These are phyloP conservation scores for Bipolaris cookei DNA, from an alignment of 2,329 filamentous ascomycete species.

Conservation along the genomic window DNA sequence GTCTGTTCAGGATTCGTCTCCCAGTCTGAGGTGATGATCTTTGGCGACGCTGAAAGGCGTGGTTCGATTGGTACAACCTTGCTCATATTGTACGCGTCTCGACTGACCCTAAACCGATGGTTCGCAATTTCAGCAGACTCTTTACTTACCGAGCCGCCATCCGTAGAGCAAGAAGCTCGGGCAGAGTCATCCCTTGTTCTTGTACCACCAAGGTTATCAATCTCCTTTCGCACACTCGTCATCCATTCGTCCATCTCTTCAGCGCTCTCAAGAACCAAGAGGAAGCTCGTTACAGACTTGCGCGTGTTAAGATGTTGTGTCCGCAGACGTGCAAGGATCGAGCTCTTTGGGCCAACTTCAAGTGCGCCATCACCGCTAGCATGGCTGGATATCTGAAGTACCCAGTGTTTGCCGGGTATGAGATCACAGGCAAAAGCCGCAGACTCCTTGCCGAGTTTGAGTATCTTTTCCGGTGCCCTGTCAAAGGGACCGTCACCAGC, in stretches of 20 bases:
- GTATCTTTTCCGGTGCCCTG: constrained; percentile 73
- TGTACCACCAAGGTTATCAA: constrained; percentile 72
- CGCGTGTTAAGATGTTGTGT: constrained; percentile 63
- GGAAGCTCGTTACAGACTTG: constrained; percentile 66
- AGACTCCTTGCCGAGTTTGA: constrained; percentile 75
- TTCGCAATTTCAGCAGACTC: constrained; percentile 38
- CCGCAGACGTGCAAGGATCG: constrained; percentile 69
- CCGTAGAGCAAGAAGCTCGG: constrained; percentile 38
- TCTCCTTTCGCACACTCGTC: constrained; percentile 69
- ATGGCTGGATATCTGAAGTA: constrained; percentile 74
- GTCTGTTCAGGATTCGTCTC: constrained; percentile 37
- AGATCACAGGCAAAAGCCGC: constrained; percentile 81
- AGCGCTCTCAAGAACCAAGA: constrained; percentile 75
- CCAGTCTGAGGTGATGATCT: constrained; percentile 41
- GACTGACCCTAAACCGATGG: constrained; percentile 48
- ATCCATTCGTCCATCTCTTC: constrained; percentile 82
- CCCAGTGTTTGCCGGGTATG: constrained; percentile 81
- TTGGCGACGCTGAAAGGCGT: constrained; percentile 40
- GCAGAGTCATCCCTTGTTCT: constrained; percentile 50
- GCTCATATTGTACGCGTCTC: constrained; percentile 42
- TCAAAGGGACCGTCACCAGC: constrained; percentile 72
- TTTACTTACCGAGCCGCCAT: constrained; percentile 30
- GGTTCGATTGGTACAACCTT: constrained; percentile 45
- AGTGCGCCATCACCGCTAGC: constrained; percentile 64
- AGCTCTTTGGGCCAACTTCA: constrained; percentile 56